Evolutionary conservation across 169 alveolate species (phyloP).

Genomic region (Babesia ovis): DNA sequence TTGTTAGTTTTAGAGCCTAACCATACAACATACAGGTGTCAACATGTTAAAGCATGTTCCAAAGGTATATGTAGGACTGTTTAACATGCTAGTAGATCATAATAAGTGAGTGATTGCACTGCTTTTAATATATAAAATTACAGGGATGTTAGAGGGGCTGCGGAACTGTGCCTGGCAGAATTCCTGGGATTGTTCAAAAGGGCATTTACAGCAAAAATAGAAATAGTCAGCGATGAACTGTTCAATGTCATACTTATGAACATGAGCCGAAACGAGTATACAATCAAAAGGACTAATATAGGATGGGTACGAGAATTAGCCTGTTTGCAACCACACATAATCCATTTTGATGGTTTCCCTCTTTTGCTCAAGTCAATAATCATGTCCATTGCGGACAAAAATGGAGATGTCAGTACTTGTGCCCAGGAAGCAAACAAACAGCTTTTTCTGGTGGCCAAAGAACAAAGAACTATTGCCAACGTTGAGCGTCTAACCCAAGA

Average conservation of each 20-base stretch:
- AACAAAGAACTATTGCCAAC: constrained; percentile 42
- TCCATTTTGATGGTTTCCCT: constrained; percentile 60
- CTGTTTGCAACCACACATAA: constrained; percentile 56
- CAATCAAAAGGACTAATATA: constrained; percentile 37
- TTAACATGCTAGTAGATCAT: constrained; percentile 56
- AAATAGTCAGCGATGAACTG: constrained; percentile 48
- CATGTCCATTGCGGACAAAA: constrained; percentile 33
- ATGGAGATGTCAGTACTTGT: constrained; percentile 41
- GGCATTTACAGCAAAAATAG: constrained; percentile 24
- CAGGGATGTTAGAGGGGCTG: constrained; percentile 65
- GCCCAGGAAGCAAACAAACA: constrained; percentile 63
- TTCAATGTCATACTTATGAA: constrained; percentile 56
- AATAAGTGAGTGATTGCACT: constrained; percentile 46
- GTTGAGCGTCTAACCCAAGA: constrained; percentile 30
- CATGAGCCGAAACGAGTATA: constrained; percentile 41
- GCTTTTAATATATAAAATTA: not conserved
- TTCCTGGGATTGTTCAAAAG: constrained; percentile 44
- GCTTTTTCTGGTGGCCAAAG: constrained; percentile 33
- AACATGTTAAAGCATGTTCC: constrained; percentile 58
- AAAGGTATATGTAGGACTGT: constrained; percentile 46
- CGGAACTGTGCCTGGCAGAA: constrained; percentile 63
- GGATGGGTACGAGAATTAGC: constrained; percentile 56
- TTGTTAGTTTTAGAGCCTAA: not conserved
- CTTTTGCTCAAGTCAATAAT: constrained; percentile 33
- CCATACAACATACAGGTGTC: constrained; percentile 8